Evolutionary conservation across 225 moss, liverwort and hornwort genomes (phyloP).

Genomic region (Neckera pumila): DNA sequence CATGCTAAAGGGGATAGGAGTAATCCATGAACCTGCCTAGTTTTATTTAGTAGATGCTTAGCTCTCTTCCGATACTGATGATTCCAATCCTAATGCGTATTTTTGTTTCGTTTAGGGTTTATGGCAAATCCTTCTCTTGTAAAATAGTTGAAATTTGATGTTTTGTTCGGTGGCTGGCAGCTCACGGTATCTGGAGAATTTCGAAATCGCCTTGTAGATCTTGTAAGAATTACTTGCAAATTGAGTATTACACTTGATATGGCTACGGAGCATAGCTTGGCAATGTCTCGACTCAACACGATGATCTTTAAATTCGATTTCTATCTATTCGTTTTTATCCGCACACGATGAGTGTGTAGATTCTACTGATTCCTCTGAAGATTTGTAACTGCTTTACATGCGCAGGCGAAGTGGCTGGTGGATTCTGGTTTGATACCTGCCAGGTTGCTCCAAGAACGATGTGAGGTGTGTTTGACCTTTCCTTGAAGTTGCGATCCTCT

Average conservation of each 20-base stretch:
- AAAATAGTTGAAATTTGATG: neutral
- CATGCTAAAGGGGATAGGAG: neutral
- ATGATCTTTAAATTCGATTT: neutral
- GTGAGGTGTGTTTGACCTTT: slow-evolving; percentile 60
- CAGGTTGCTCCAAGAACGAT: slow-evolving; percentile 93
- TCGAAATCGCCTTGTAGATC: slow-evolving; percentile 79
- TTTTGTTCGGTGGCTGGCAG: slow-evolving; percentile 33
- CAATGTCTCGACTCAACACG: neutral
- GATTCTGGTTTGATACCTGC: slow-evolving; percentile 82
- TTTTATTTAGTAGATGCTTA: neutral
- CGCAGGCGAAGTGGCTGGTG: slow-evolving; percentile 96
- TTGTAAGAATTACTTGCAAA: slow-evolving; percentile 45
- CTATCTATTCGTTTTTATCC: neutral
- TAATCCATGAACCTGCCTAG: neutral
- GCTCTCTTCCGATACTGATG: neutral
- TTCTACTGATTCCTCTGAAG: neutral
- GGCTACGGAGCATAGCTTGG: neutral
- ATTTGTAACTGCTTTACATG: slow-evolving; percentile 1
- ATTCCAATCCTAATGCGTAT: neutral
- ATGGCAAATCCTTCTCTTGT: neutral
- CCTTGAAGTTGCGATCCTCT: neutral
- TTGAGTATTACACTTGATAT: neutral
- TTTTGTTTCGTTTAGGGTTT: neutral
- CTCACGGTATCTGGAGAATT: slow-evolving; percentile 76
- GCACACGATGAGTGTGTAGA: neutral